These are phyloP conservation scores for Fusarium brevicatenulatum DNA, from an alignment of 2,329 filamentous ascomycete species.

Conservation along the genomic window DNA sequence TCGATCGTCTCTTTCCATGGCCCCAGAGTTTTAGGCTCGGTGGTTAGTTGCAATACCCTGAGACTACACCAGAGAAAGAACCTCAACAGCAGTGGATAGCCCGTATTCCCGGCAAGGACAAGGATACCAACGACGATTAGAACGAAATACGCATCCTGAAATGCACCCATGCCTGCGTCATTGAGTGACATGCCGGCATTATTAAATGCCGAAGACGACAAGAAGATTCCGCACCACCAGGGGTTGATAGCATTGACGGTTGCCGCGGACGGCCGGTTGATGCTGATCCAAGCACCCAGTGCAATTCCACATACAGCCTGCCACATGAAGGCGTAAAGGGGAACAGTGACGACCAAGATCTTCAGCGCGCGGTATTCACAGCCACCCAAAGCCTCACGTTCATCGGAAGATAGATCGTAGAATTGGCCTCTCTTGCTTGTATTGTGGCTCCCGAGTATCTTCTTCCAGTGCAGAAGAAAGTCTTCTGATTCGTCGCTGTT, in stretches of 20 bases:
- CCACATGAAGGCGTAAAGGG: conserved; percentile 68
- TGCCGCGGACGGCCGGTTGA: conserved; percentile 60
- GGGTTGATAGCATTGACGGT: conserved; percentile 68
- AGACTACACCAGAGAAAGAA: conserved; percentile 66
- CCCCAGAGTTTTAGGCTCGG: conserved; percentile 48
- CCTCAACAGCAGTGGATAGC: conserved; percentile 71
- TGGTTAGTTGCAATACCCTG: conserved; percentile 53
- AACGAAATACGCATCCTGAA: conserved; percentile 63
- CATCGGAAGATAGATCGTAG: conserved; percentile 60
- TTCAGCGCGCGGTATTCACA: conserved; percentile 72
- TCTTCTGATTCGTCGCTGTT: conserved; percentile 42
- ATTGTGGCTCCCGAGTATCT: conserved; percentile 51
- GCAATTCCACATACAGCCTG: conserved; percentile 68
- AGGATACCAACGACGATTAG: conserved; percentile 65
- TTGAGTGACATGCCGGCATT: conserved; percentile 76
- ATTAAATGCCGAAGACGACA: conserved; percentile 75
- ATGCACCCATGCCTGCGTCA: conserved; percentile 73
- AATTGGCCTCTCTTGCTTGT: conserved; percentile 66
- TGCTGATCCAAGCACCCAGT: conserved; percentile 69
- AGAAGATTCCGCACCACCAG: conserved; percentile 76
- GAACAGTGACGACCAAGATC: conserved; percentile 68
- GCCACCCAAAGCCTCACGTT: conserved; percentile 68
- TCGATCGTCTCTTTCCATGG: conserved; percentile 61
- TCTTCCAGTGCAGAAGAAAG: conserved; percentile 45
- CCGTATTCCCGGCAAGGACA: conserved; percentile 73